Evolutionary conservation across 2,329 filamentous ascomycete species (phyloP), one percentile per base, ranked within the genome.

Genomic region (Beauveria rudraprayagi): DNA sequence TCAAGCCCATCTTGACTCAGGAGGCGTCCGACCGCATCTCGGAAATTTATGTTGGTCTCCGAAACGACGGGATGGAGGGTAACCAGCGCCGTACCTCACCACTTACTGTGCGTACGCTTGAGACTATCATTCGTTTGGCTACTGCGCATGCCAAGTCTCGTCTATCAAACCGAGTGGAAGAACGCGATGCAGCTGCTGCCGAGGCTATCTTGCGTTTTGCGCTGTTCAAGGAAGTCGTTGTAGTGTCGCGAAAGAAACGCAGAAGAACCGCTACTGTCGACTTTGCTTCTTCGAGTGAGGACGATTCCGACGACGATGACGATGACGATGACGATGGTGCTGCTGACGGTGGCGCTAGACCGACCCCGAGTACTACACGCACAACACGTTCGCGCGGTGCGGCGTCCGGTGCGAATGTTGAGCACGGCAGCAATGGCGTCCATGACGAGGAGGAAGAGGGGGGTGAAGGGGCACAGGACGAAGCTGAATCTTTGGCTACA

Each of bases 61-160:
- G 94, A 66, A 99, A 99, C 72, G 94, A 99, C 68, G 93, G 97
- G 71, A 87, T 99, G 77, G 89, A 95, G 69, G 90, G 92, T 61
- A 97, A 96, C 70, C 91, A 96, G 74, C 87, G 94, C 67, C 88
- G 92, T 67, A 99, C 94, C 0, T 93, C 90, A 47, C 94, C 94
- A 5, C 90, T 99, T 80, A 99, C 94, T 10, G 93, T 96, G 7
- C 91, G 94, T 86, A 97, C 93, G 2, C 81, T 99, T 17, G 94
- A 99, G 75, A 99, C 94, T 0, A 82, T 99, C n/a, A 97, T 99
- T 71, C 94, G 94, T 86, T 82, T 99, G 19, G 90, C 94, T 5
- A 97, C 93, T 0, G 94, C 94, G 1, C 94, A 99, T 68, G 94
- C 94, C 63, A 99, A 97, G 76, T 85, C 92, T 7, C 86, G 94